A percentile compares a stretch with the other conserved stretches of the same genome.
These are phyloP conservation scores for Sporopachydermia lactativora DNA, from an alignment of 805 yeast species.

Conservation along the genomic window DNA sequence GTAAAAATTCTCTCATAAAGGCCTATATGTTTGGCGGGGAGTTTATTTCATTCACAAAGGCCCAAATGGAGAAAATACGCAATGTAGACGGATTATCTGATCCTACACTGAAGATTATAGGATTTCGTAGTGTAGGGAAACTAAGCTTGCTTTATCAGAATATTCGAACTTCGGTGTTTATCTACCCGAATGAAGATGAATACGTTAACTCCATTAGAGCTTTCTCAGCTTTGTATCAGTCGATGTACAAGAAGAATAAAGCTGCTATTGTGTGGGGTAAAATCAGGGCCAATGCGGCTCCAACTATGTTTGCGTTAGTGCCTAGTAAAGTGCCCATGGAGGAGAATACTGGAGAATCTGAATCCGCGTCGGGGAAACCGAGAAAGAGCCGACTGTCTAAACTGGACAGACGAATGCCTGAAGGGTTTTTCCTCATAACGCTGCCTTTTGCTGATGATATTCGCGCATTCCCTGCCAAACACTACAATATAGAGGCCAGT, in stretches of 20 bases:
- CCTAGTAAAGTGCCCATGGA: conserved; percentile 28
- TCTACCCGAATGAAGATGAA: conserved; percentile 52
- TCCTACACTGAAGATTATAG: conserved; percentile 50
- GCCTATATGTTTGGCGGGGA: conserved; percentile 35
- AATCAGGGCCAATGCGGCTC: conserved; percentile 35
- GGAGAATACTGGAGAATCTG: conserved; percentile 10
- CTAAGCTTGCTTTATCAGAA: conserved; percentile 38
- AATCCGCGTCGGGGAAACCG: conserved; percentile 3
- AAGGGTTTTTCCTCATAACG: conserved; percentile 58
- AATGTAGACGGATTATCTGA: conserved; percentile 17
- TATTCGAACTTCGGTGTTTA: conserved; percentile 39
- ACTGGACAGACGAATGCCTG: conserved; percentile 29
- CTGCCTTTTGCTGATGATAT: conserved; percentile 70
- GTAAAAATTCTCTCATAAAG: conserved; percentile 19
- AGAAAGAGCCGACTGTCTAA: neutral
- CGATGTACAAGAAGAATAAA: conserved; percentile 34
- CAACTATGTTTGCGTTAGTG: conserved; percentile 42
- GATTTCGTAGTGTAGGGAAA: conserved; percentile 37
- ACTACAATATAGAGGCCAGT: conserved; percentile 14
- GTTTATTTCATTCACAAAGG: conserved; percentile 23
- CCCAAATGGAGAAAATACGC: conserved; percentile 22
- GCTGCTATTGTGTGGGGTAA: conserved; percentile 69
- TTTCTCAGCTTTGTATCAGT: conserved; percentile 51
- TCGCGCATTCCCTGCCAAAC: conserved; percentile 41
- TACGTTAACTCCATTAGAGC: conserved; percentile 52